These are phyloP conservation scores for Corniculantispora saksenae DNA, from an alignment of 2,329 filamentous ascomycete genomes.

Conservation along the genomic window DNA sequence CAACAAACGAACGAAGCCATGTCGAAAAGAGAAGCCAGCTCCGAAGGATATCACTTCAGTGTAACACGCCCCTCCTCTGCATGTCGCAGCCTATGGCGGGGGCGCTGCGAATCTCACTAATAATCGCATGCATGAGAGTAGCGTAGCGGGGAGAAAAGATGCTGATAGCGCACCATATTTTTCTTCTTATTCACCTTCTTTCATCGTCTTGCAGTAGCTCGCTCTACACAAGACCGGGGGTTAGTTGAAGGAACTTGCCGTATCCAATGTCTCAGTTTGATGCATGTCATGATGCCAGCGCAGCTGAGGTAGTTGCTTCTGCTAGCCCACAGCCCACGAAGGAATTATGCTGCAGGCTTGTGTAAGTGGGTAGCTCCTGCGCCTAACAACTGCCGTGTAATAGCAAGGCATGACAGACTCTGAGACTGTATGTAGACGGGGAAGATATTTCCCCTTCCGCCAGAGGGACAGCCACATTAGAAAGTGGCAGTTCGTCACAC, in stretches of 20 bases:
- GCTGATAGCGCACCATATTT: background rate
- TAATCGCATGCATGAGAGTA: background rate
- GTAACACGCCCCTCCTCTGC: constrained; percentile 4
- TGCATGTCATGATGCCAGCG: constrained; percentile 7
- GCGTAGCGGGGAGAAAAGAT: background rate
- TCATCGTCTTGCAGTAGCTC: background rate
- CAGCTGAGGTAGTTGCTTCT: background rate
- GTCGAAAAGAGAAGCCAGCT: constrained; percentile 9
- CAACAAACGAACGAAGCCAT: background rate
- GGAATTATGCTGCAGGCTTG: background rate
- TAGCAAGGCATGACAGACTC: background rate
- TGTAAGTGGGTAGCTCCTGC: background rate
- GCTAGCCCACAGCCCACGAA: background rate
- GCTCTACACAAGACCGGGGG: background rate
- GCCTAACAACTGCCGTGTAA: background rate
- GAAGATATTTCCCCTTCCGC: background rate
- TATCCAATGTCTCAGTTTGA: constrained; percentile 9
- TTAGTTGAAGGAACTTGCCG: constrained; percentile 1
- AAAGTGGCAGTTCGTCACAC: constrained; percentile 15
- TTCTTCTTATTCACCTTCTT: background rate
- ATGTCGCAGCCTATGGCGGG: background rate
- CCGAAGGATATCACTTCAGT: background rate
- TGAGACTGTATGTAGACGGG: background rate
- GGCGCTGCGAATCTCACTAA: constrained; percentile 4
- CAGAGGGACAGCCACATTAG: background rate